Base-by-base conservation (phyloP, 495 filamentous ascomycete genomes). In the Annulohypoxylon nitens region DNA sequence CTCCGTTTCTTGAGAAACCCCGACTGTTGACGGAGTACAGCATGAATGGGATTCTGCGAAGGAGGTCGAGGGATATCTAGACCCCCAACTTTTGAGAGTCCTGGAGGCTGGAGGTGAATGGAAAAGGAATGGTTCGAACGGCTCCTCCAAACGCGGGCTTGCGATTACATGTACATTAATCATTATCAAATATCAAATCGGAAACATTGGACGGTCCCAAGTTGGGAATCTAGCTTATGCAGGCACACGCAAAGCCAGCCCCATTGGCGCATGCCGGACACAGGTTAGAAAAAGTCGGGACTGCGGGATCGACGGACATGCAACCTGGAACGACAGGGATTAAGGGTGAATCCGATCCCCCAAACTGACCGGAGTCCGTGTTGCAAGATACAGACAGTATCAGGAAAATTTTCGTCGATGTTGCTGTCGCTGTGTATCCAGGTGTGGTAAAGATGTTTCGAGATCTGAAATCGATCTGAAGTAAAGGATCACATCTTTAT, bases 161-260 rank as follows among this genome's bases (percentile, higher is more conserved):
- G 48, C 54, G 50, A 73, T 73, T 73, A 30, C 60, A 39, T 73
- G 65, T 65, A 69, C 64, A 60, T 69, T 73, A 70, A 30, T 30
- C 30, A 30, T 30, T 30, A 30, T 30, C 30, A 66, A 55, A 63
- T 59, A 74, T 59, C 71, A 70, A 75, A 75, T 75, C 72, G 53
- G 72, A 75, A 75, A 75, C 72, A 75, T 75, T 70, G 67, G 67
- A 75, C 63, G 72, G 63, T 70, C 67, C 72, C 72, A 75, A 75
- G 50, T 67, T 51, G 63, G 51, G 39, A 70, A 70, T 75, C 72
- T 64, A 51, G 57, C 67, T 75, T 75, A 75, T 75, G 72, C 72
- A 75, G 72, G 72, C 63, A 70, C 71, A 64, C 55, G 50, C 61
- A 62, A 25, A 67, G 18, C 62, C 48, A 58, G 62, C 59, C 64